phyloP scores from a whole-genome alignment of 2,329 filamentous ascomycete species.

The Tympanopsis confertula region DNA sequence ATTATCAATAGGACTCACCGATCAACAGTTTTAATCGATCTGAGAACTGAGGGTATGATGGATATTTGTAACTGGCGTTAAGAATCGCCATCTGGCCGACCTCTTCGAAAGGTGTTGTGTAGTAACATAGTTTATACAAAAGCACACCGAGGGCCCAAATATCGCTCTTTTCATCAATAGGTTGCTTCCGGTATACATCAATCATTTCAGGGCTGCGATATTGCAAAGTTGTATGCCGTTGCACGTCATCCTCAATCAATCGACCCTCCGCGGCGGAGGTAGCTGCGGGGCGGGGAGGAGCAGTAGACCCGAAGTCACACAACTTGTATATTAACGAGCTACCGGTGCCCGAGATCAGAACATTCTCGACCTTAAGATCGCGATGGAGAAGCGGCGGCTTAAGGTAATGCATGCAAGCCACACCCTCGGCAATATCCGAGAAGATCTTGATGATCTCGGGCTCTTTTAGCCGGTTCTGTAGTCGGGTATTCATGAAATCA shows the following conservation, averaged over 20 bases:
- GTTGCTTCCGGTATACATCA: slow-evolving; percentile 89
- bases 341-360: slow-evolving; percentile 66
- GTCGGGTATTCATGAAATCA: slow-evolving; percentile 97
- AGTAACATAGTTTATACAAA: slow-evolving; percentile 96
- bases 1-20: slow-evolving; percentile 37
- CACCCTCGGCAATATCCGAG: slow-evolving; percentile 85
- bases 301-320: slow-evolving; percentile 93
- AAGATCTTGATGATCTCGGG: slow-evolving; percentile 97
- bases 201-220: slow-evolving; percentile 98
- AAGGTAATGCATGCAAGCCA: slow-evolving; percentile 98
- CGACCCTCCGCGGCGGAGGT: slow-evolving; percentile 80
- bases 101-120: slow-evolving; percentile 96
- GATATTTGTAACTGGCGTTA: slow-evolving; percentile 89
- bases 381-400: slow-evolving; percentile 86
- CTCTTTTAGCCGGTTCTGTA: slow-evolving; percentile 93
- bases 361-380: slow-evolving; percentile 95
- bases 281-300: slow-evolving; percentile 71
- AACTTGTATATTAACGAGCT: slow-evolving; percentile 77
- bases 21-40: slow-evolving; percentile 82
- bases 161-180: slow-evolving; percentile 96
- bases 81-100: slow-evolving; percentile 94
- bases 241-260: slow-evolving; percentile 89
- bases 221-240: slow-evolving; percentile 92
- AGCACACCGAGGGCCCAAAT: slow-evolving; percentile 95
- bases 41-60: slow-evolving; percentile 78